Evolutionary conservation across 2,329 filamentous ascomycete genomes (phyloP), one percentile per base, ranked within the genome.

Genomic region (Fusarium chuoi): DNA sequence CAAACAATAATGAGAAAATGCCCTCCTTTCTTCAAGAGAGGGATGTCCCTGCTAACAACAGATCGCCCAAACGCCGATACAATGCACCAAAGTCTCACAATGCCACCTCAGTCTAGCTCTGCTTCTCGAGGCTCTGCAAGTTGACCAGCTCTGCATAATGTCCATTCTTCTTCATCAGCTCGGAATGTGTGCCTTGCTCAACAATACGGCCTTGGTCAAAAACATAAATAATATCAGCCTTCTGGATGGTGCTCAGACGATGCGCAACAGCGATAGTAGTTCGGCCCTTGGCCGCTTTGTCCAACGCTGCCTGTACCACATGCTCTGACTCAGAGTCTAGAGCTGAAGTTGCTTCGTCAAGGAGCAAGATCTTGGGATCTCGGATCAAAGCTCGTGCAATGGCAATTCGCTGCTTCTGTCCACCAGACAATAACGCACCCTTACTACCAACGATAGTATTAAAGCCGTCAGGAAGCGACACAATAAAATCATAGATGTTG

Each of bases 231-330:
- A 96, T 85, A 80, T 98, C 96, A 1, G 96, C 96, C 81, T 96
- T 95, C 81, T 98, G 95, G 69, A 98, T 98, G 0, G 96, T 98
- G 79, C 91, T 94, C 11, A 99, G 85, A 30, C 96, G 88, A 83
- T 99, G 96, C 7, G 96, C 96, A 3, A 99, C 96, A 2, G 96
- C 95, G 71, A 99, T 96, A 0, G 96, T 98, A 12, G 95, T 97
- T 58, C 95, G 89, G 49, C 92, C 94, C 85, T 93, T 92, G 26
- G 94, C 92, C 4, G 95, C 95, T 71, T 91, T 90, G 81, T 98
- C 93, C 22, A 96, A 87, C 0, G 94, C 94, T 0, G 89, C 91
- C 82, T 96, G 93, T 39, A 96, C 94, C 3, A 95, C 91, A 78
- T 94, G 91, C 82, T 96, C 94, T 4, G 88, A 91, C 82, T 94